phyloP scores from a whole-genome alignment of 495 filamentous ascomycete genomes.

The Choiromyces venosus region DNA sequence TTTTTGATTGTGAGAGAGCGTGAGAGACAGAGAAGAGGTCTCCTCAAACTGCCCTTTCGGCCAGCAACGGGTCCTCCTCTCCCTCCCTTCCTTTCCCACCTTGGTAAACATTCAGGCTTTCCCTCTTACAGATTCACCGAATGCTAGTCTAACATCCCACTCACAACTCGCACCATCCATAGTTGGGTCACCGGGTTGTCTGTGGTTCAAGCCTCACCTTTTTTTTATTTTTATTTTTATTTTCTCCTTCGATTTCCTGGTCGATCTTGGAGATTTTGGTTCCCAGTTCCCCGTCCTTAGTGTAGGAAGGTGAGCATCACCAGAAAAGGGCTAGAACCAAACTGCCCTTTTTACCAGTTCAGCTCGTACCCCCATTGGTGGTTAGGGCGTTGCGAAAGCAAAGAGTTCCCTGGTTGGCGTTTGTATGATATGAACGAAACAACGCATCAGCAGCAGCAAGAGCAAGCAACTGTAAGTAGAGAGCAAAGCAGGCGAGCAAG shows the following conservation, averaged over 20 bases:
- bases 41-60: not conserved
- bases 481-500: slow-evolving; percentile 22
- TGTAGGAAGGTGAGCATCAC: slow-evolving; percentile 4
- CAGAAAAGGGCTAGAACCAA: slow-evolving; percentile 18
- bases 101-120: not conserved
- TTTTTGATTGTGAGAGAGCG: too few species aligned
- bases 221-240: not conserved
- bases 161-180: not conserved
- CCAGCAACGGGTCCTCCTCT: not conserved
- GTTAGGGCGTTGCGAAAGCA: slow-evolving; percentile 6
- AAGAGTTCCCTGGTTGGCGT: slow-evolving; percentile 25
- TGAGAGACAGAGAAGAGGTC: not conserved
- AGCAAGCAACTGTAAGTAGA: slow-evolving; percentile 8
- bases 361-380: slow-evolving; percentile 21
- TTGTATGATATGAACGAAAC: slow-evolving; percentile 31
- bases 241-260: not conserved
- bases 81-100: not conserved
- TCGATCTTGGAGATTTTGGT: not conserved
- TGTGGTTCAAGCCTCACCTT: not conserved
- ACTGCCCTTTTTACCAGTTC: slow-evolving; percentile 6
- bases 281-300: not conserved
- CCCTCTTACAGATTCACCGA: not conserved
- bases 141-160: not conserved
- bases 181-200: not conserved
- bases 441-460: slow-evolving; percentile 29